Conservation (phyloP, 148 eudicot genomes). For the Arctostaphylos glauca region DNA sequence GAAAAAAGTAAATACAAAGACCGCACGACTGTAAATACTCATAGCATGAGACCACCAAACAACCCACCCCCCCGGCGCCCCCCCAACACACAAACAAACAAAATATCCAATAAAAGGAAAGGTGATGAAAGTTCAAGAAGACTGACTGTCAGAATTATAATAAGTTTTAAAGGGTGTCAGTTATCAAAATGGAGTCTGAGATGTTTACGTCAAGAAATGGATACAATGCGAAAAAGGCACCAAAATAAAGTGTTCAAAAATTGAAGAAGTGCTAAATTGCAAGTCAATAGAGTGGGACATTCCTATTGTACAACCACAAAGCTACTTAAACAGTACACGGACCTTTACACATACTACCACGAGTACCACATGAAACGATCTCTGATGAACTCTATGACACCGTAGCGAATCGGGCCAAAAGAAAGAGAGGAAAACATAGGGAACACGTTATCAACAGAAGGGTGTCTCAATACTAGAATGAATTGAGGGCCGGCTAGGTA, state of each 20-base stretch:
- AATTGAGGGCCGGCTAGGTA: background rate
- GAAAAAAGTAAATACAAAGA: background rate
- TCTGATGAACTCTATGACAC: background rate
- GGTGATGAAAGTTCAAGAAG: background rate
- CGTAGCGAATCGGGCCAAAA: background rate
- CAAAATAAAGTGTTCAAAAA: background rate
- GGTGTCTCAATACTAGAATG: background rate
- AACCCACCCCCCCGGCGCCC: too few species aligned
- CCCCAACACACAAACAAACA: too few species aligned
- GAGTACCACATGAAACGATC: background rate
- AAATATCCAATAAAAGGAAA: background rate
- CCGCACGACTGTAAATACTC: background rate
- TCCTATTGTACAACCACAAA: background rate
- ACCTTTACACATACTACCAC: background rate
- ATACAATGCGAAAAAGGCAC: background rate
- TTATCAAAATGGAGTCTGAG: background rate
- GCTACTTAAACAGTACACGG: background rate
- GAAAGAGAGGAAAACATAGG: background rate
- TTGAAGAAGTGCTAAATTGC: background rate
- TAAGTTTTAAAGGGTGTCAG: background rate
- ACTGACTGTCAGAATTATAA: background rate
- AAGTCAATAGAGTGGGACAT: background rate
- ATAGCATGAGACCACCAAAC: background rate
- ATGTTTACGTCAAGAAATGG: background rate
- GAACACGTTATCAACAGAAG: background rate